Evolutionary conservation across 116 monocot species (phyloP).

Genomic region (Cymodocea nodosa): DNA sequence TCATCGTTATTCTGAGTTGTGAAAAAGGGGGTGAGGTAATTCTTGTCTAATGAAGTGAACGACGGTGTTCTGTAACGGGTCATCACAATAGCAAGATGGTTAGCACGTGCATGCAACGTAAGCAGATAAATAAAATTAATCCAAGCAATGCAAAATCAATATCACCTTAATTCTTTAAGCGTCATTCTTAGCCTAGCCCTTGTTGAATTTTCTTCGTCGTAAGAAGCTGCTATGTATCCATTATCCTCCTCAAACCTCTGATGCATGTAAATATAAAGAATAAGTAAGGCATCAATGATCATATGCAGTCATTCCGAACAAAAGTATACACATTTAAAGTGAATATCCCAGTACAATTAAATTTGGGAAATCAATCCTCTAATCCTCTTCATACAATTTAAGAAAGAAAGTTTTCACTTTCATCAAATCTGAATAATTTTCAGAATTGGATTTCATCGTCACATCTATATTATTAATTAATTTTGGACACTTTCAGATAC

Average conservation of each 20-base stretch:
- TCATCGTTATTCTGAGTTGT: slow-evolving; percentile 83
- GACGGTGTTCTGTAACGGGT: slow-evolving; percentile 52
- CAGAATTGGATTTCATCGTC: no score
- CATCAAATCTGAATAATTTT: no score
- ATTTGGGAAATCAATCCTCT: no score
- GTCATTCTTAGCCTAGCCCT: slow-evolving; percentile 70
- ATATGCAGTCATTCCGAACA: no score
- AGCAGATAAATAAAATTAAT: slow-evolving; percentile 5
- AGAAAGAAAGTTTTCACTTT: no score
- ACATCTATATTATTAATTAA: background rate
- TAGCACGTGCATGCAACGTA: background rate
- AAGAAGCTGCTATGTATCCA: slow-evolving; percentile 58
- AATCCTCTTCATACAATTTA: no score
- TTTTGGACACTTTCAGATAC: background rate
- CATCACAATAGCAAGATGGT: background rate
- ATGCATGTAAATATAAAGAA: background rate
- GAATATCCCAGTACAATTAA: no score
- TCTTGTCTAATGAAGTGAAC: slow-evolving; percentile 84
- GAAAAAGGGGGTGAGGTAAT: slow-evolving; percentile 96
- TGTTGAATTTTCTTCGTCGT: slow-evolving; percentile 69
- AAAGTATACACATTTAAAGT: no score
- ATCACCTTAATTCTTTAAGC: slow-evolving; percentile 82
- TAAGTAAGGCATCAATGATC: background rate
- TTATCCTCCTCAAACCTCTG: slow-evolving; percentile 64
- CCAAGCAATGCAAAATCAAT: background rate